phyloP scores from a whole-genome alignment of 2,329 filamentous ascomycete genomes.

The Rhinocladiella similis region DNA sequence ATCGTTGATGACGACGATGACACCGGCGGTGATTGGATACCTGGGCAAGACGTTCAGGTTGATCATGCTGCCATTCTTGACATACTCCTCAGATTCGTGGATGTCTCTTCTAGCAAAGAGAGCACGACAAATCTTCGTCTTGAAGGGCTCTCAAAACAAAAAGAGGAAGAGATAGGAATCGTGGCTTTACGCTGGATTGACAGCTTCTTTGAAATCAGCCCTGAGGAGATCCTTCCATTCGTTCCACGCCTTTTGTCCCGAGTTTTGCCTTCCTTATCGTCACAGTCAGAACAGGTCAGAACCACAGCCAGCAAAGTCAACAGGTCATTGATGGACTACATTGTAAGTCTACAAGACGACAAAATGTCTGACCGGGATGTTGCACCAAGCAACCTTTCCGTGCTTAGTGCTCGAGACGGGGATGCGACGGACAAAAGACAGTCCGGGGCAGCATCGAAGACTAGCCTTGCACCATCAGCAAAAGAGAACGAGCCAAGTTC shows the following conservation, averaged over 20 bases:
- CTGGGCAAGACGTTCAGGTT: slow-evolving; percentile 93
- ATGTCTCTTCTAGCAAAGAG: slow-evolving; percentile 41
- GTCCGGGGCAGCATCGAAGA: slow-evolving; percentile 37
- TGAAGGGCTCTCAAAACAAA: slow-evolving; percentile 54
- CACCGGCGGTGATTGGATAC: slow-evolving; percentile 91
- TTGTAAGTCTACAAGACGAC: slow-evolving; percentile 79
- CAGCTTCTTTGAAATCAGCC: slow-evolving; percentile 93
- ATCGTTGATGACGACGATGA: slow-evolving; percentile 59
- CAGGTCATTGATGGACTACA: slow-evolving; percentile 86
- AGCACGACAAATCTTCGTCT: slow-evolving; percentile 21
- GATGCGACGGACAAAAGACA: slow-evolving; percentile 32
- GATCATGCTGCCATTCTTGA: slow-evolving; percentile 90
- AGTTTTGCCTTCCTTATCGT: slow-evolving; percentile 90
- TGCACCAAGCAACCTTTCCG: slow-evolving; percentile 44
- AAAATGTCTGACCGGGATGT: slow-evolving; percentile 32
- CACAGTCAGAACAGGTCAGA: slow-evolving; percentile 83
- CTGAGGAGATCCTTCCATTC: slow-evolving; percentile 92
- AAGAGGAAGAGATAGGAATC: slow-evolving; percentile 76
- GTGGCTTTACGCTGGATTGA: slow-evolving; percentile 95
- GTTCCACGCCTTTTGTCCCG: slow-evolving; percentile 90
- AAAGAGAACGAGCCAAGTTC: slow-evolving; percentile 9
- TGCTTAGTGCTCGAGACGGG: slow-evolving; percentile 29
- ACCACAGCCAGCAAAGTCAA: slow-evolving; percentile 89
- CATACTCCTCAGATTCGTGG: slow-evolving; percentile 85
- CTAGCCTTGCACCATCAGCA: slow-evolving; percentile 28